Evolutionary conservation across 2,329 filamentous ascomycete species (phyloP).

Genomic region (Talaromyces pinophilus): DNA sequence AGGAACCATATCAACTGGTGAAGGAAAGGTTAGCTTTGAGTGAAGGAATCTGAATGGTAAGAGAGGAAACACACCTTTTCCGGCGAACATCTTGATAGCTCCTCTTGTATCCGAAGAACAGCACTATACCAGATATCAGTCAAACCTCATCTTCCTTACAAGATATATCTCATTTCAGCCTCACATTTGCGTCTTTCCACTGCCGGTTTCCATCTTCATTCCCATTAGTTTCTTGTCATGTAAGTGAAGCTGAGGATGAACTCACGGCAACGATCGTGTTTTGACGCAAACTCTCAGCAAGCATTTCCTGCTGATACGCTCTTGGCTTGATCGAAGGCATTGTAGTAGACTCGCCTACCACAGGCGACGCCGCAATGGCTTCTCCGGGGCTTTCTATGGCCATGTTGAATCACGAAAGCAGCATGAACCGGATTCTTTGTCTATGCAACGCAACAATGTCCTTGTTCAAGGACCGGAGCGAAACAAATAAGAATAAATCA

Average conservation of each 20-base stretch:
- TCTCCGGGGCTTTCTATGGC: conserved; percentile 1
- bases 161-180: conserved; percentile 28
- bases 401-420: neutral
- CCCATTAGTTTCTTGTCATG: neutral
- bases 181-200: conserved; percentile 76
- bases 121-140: conserved; percentile 52
- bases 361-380: neutral
- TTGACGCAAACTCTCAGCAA: conserved; percentile 64
- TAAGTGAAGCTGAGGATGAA: neutral
- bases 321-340: conserved; percentile 35
- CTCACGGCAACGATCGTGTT: conserved; percentile 72
- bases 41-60: neutral
- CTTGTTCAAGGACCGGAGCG: neutral
- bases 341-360: neutral
- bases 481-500: neutral
- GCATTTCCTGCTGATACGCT: conserved; percentile 75
- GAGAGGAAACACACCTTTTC: conserved; percentile 54
- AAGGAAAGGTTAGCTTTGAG: neutral
- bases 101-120: conserved; percentile 65
- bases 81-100: conserved; percentile 57
- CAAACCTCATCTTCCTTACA: neutral
- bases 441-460: neutral
- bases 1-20: conserved; percentile 67
- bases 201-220: conserved; percentile 75
- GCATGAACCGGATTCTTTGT: neutral